Base-by-base conservation (phyloP, 2,329 filamentous ascomycete species). In the Cryphonectria naterciae region DNA sequence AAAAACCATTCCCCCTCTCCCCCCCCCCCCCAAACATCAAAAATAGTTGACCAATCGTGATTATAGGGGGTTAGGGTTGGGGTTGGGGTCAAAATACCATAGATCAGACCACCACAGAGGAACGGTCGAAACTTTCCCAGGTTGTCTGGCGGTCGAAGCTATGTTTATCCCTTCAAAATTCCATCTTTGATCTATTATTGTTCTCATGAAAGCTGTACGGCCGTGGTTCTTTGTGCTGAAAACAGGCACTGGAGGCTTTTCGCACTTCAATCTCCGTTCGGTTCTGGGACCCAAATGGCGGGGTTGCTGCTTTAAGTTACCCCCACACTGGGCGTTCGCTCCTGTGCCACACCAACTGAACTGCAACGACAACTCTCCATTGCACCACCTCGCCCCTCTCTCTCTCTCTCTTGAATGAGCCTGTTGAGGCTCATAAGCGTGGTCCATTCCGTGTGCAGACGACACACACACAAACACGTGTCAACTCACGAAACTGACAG, bases 261-360 rank as follows among this genome's bases (percentile, higher is more conserved):
- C 8, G 35, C 58, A 41, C 32, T 15, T 15, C n/a, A 28, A 11
- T 15, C 35, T 63, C 43, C 37, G 35, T 41, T 25, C 41, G n/a
- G 37, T 43, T 25, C 60, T 63, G 19, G n/a, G n/a, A 13, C 25
- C 22, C 39, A 46, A n/a, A 64, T 64, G 61, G 61, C 61, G 61
- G 61, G 61, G 61, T 39, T 43, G n/a, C 11, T 64, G 32, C 32
- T 32, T 2, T 32, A 32, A 32, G 32, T 46, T 46, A 39, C 39
- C 25, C 54, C 60, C 61, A 39, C 61, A 39, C 61, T 64, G 61
- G 46, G 64, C 63, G 39, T 54, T 67, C 56, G 62, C 68, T 61
- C 56, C 43, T 61, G 68, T 65, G 65, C 39, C 68, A 69, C 39
- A 54, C 43, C 43, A 60, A 43, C 49, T n/a, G 17, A 61, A 43